Conservation (phyloP, 805 yeast genomes). For the Brettanomyces naardenensis region DNA sequence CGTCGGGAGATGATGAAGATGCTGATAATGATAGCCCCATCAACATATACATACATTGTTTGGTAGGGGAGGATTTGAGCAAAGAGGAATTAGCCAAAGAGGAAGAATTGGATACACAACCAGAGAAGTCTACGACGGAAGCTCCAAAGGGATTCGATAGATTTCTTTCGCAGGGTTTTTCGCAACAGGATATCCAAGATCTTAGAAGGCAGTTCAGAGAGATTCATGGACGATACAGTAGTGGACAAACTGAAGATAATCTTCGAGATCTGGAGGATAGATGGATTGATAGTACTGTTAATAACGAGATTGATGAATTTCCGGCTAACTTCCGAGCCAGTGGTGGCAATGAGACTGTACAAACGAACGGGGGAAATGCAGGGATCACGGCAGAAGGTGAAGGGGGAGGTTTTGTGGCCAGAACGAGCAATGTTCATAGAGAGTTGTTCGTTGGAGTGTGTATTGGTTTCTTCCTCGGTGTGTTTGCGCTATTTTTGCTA, state of each 20-base stretch:
- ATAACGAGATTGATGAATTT: constrained; percentile 40
- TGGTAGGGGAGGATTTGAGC: constrained; percentile 59
- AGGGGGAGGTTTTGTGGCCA: constrained; percentile 17
- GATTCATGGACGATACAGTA: constrained; percentile 45
- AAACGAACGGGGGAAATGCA: constrained; percentile 4
- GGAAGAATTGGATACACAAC: constrained; percentile 48
- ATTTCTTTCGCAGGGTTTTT: constrained; percentile 73
- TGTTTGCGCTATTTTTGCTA: constrained; percentile 55
- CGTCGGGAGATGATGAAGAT: constrained; percentile 8
- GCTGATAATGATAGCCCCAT: constrained; percentile 16
- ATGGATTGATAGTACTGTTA: constrained; percentile 78
- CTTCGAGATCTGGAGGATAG: constrained; percentile 69
- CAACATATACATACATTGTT: constrained; percentile 66
- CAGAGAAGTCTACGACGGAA: constrained; percentile 45
- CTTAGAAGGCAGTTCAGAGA: constrained; percentile 67
- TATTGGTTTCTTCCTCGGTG: constrained; percentile 72
- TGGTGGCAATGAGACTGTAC: not conserved
- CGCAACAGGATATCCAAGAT: constrained; percentile 65
- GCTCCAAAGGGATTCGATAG: constrained; percentile 84
- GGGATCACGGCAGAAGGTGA: constrained; percentile 14
- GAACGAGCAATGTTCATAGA: constrained; percentile 36
- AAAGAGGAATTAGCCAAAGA: constrained; percentile 52
- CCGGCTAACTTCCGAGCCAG: constrained; percentile 24
- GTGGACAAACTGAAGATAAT: constrained; percentile 34
- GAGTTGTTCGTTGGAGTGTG: constrained; percentile 64